Conservation (phyloP, 805 yeast species). For the Kodamaea leandrae region DNA sequence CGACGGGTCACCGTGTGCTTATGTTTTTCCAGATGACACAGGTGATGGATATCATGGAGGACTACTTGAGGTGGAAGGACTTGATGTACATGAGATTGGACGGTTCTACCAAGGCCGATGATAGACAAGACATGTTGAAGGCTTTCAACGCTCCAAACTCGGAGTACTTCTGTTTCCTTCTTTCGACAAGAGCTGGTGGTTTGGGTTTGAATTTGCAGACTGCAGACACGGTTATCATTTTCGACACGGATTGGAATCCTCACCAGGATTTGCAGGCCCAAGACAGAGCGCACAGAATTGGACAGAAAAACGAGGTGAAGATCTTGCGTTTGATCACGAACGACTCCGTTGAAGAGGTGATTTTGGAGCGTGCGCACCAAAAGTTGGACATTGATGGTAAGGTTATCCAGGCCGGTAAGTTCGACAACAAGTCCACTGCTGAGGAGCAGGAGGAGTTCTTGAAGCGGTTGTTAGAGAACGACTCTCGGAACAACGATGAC, state of each 20-base stretch:
- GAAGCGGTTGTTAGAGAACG: conserved; percentile 69
- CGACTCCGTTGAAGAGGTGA: conserved; percentile 81
- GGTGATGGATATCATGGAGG: conserved; percentile 89
- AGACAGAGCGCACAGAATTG: conserved; percentile 87
- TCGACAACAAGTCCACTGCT: conserved; percentile 80
- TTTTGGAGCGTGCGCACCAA: conserved; percentile 77
- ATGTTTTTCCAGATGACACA: conserved; percentile 89
- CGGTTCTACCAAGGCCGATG: conserved; percentile 83
- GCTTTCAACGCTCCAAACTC: conserved; percentile 73
- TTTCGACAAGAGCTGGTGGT: conserved; percentile 89
- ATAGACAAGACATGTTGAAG: conserved; percentile 71
- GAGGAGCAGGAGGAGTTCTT: conserved; percentile 84
- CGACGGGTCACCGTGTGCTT: conserved; percentile 72
- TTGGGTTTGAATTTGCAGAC: conserved; percentile 82
- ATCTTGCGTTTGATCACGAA: conserved; percentile 76
- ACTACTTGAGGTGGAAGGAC: conserved; percentile 62
- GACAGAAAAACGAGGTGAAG: conserved; percentile 84
- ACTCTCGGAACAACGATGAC: conserved; percentile 51
- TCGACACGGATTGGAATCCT: conserved; percentile 90
- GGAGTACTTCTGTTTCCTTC: conserved; percentile 72
- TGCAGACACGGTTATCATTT: conserved; percentile 83
- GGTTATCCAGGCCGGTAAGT: conserved; percentile 89
- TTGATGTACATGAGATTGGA: conserved; percentile 75
- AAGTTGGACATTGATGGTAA: conserved; percentile 85
- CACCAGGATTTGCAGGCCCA: conserved; percentile 91